Conservation (phyloP, 768 basidiomycete genomes). For the Tricholoma sp. region DNA sequence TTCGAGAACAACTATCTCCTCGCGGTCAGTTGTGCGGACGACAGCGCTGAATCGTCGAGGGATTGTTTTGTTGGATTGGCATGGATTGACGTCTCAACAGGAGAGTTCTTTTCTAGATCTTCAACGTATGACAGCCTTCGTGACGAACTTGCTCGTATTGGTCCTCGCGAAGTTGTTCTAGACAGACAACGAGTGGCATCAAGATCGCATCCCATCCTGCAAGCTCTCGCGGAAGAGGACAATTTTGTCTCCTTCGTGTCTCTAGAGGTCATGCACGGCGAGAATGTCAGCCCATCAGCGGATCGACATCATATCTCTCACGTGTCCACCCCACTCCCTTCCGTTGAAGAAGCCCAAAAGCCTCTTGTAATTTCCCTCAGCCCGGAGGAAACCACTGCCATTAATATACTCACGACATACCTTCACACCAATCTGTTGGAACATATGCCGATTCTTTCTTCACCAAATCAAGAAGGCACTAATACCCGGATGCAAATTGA, state of each 20-base stretch:
- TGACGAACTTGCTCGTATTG: conserved; percentile 79
- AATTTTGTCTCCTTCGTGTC: conserved; percentile 48
- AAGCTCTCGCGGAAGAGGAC: conserved; percentile 48
- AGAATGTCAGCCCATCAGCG: neutral
- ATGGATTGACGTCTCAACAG: conserved; percentile 94
- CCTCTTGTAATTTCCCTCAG: conserved; percentile 14
- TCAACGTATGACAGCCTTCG: conserved; percentile 50
- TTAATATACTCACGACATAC: conserved; percentile 58
- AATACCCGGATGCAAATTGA: conserved; percentile 81
- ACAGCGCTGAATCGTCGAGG: neutral
- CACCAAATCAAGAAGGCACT: conserved; percentile 51
- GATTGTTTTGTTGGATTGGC: conserved; percentile 58
- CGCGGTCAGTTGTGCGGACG: conserved; percentile 39
- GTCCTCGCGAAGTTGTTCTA: conserved; percentile 80
- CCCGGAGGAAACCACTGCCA: conserved; percentile 48
- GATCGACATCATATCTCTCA: neutral
- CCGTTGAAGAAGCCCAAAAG: neutral
- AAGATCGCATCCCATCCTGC: conserved; percentile 41
- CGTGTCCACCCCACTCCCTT: neutral
- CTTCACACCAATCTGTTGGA: conserved; percentile 68
- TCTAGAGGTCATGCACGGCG: conserved; percentile 5
- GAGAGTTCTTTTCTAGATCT: conserved; percentile 81
- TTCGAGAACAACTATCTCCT: conserved; percentile 90
- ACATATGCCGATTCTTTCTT: conserved; percentile 61
- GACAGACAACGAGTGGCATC: conserved; percentile 31